Conservation (phyloP, 495 filamentous ascomycete species). For the Penicillium angulare region DNA sequence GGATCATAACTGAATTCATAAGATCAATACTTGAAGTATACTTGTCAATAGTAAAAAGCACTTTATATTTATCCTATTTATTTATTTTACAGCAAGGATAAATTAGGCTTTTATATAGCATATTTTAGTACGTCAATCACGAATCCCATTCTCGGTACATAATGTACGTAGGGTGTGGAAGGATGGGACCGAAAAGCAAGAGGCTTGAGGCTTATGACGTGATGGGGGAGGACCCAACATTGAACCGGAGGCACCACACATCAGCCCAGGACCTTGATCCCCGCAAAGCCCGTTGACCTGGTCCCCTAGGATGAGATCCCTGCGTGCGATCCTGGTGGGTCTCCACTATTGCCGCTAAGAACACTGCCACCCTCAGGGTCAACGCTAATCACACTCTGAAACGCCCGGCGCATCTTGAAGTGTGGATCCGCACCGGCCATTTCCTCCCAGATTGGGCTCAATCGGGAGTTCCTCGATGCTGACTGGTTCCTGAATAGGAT, state of each 20-base stretch:
- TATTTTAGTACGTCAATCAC: background rate
- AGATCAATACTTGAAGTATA: no score
- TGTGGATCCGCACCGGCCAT: conserved; percentile 4
- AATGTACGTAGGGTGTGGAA: no score
- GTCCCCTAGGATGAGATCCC: conserved; percentile 22
- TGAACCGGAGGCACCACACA: background rate
- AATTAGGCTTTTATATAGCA: conserved; percentile 1
- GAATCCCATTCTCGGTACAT: background rate
- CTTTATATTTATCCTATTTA: background rate
- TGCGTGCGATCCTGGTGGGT: conserved; percentile 36
- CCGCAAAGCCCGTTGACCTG: conserved; percentile 31
- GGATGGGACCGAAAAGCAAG: background rate
- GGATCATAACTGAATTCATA: background rate
- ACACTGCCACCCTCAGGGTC: conserved; percentile 41
- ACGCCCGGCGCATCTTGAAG: conserved; percentile 20
- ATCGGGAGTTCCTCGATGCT: background rate
- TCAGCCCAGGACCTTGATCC: conserved; percentile 12
- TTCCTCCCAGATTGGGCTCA: conserved; percentile 5
- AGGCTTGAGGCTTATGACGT: conserved; percentile 10
- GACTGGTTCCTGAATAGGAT: conserved; percentile 4
- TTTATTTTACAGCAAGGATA: background rate
- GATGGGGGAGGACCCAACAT: background rate
- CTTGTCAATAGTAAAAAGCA: background rate
- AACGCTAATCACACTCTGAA: conserved; percentile 36
- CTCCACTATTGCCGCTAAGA: conserved; percentile 25